A percentile compares a stretch with the other conserved stretches of the same genome.
Evolutionary conservation across 495 filamentous ascomycete genomes (phyloP).

Genomic region (Hyaloscypha hepaticicola): DNA sequence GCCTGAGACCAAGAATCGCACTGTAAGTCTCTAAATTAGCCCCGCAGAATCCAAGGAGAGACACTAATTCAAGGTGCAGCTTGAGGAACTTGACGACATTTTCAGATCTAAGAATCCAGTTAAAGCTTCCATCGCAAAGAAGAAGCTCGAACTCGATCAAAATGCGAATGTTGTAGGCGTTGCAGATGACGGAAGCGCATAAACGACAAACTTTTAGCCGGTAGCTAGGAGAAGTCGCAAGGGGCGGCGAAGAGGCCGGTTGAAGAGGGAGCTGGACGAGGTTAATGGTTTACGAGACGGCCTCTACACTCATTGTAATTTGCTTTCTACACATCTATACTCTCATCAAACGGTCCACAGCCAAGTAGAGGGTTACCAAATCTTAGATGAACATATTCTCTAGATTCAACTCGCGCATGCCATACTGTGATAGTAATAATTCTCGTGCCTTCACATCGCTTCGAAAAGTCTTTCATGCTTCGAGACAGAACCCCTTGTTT

Average conservation of each 20-base stretch:
- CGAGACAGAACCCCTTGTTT: no score
- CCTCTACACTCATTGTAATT: background rate
- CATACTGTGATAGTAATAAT: no score
- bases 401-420: no score
- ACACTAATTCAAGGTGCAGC: constrained; percentile 17
- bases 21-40: constrained; percentile 21
- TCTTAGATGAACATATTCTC: no score
- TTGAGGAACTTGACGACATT: constrained; percentile 66
- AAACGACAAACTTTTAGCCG: no score
- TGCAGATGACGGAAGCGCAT: no score
- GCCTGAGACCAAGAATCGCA: constrained; percentile 33
- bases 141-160: constrained; percentile 37
- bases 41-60: background rate
- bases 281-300: background rate
- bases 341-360: background rate
- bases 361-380: no score
- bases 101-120: constrained; percentile 57
- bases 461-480: no score
- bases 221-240: background rate
- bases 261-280: background rate
- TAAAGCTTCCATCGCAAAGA: constrained; percentile 52
- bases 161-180: constrained; percentile 31
- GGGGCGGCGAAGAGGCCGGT: background rate
- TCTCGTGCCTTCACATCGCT: no score
- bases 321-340: background rate